phyloP scores from a whole-genome alignment of 305 asterid species.

The Fraxinus platypoda region DNA sequence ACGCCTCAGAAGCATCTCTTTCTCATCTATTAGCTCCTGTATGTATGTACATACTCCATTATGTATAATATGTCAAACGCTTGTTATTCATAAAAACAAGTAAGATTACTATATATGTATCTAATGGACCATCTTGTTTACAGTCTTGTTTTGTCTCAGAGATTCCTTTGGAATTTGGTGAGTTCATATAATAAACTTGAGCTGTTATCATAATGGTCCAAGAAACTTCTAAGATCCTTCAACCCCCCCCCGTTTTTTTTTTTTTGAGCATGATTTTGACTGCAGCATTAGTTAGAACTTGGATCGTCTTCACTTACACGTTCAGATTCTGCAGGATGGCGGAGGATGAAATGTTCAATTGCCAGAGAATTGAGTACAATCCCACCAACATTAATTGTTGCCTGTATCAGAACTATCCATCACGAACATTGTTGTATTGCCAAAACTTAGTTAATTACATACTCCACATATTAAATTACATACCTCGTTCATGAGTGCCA shows the following conservation, averaged over 20 bases:
- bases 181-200: not conserved
- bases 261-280: not conserved
- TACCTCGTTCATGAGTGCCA: conserved; percentile 69
- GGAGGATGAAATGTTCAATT: conserved; percentile 77
- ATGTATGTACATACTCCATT: not conserved
- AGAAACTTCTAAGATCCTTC: conserved; percentile 7
- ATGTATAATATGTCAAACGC: not conserved
- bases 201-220: not conserved
- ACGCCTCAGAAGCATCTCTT: conserved; percentile 66
- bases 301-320: conserved; percentile 45
- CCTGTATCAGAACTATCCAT: conserved; percentile 44
- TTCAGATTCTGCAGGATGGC: conserved; percentile 67
- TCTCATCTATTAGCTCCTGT: conserved; percentile 61
- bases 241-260: not conserved
- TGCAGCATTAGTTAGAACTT: conserved; percentile 1
- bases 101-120: not conserved
- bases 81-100: not conserved
- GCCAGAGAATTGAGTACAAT: conserved; percentile 68
- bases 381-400: conserved; percentile 69
- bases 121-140: not conserved
- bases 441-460: not conserved
- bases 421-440: not conserved
- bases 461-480: not conserved
- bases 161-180: not conserved
- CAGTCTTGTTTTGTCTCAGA: not conserved